A percentile compares a stretch with the other conserved stretches of the same genome.
These are phyloP conservation scores for Arabidopsis thaliana DNA, from an alignment of 345 rosid genomes.

Conservation along the genomic window TAIR10.1 NC_003070.9:6443001-6443500, in stretches of 20 bases:
- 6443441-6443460: not conserved
- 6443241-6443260: not conserved
- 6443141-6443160: not conserved
- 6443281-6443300: too few relatives aligned
- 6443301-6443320: too few relatives aligned
- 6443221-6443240: too few relatives aligned
- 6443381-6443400: too few relatives aligned
- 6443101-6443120: not conserved
- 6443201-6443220: not conserved
- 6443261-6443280: not conserved
- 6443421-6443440: not conserved
- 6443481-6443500: not conserved
- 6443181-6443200: not conserved
- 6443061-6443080: not conserved
- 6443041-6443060: conserved; percentile 42
- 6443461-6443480: not conserved
- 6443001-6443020: conserved; percentile 69
- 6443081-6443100: not conserved
- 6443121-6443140: conserved; percentile 2
- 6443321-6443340: too few relatives aligned
- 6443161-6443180: not conserved
- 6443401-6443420: not conserved
- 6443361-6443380: not conserved
- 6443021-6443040: conserved; percentile 69
- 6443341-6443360: not conserved